These are phyloP conservation scores for Picea glauca DNA, from an alignment of 75 land plant species.

Conservation along the genomic window DNA sequence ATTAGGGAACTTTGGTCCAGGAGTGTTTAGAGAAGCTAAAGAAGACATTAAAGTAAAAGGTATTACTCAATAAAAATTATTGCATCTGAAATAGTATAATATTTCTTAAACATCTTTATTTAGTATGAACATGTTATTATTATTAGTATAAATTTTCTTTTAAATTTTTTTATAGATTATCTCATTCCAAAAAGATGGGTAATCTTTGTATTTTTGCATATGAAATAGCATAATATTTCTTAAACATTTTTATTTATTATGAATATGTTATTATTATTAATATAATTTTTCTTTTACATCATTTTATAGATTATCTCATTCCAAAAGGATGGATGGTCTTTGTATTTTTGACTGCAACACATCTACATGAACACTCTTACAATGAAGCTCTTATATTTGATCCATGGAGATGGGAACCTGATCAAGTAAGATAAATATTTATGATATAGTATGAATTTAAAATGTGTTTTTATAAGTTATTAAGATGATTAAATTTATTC, in stretches of 20 bases:
- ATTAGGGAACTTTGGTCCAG: not conserved
- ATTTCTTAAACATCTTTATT: not conserved
- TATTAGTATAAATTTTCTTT: not conserved
- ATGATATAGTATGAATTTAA: too few relatives aligned
- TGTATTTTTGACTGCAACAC: not conserved
- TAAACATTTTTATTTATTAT: not conserved
- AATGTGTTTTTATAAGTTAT: too few relatives aligned
- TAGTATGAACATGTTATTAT: not conserved
- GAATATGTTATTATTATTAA: not conserved
- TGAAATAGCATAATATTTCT: too few relatives aligned
- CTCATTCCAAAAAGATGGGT: not conserved
- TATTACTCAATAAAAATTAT: too few relatives aligned
- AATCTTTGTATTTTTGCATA: too few relatives aligned
- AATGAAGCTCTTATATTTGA: not conserved
- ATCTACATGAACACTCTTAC: not conserved
- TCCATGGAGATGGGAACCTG: not conserved
- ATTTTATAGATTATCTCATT: not conserved
- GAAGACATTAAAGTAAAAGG: not conserved
- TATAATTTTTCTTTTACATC: too few relatives aligned
- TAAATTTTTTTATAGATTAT: not conserved
- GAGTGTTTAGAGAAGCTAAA: not conserved
- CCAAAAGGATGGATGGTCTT: not conserved
- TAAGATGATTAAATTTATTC: too few relatives aligned
- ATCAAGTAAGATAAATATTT: too few relatives aligned
- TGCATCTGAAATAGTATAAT: too few relatives aligned